A percentile compares a stretch with the other conserved stretches of the same genome.
These are phyloP conservation scores for Lathyrus aphaca DNA, from an alignment of 306 rosid species.

Conservation along the genomic window DNA sequence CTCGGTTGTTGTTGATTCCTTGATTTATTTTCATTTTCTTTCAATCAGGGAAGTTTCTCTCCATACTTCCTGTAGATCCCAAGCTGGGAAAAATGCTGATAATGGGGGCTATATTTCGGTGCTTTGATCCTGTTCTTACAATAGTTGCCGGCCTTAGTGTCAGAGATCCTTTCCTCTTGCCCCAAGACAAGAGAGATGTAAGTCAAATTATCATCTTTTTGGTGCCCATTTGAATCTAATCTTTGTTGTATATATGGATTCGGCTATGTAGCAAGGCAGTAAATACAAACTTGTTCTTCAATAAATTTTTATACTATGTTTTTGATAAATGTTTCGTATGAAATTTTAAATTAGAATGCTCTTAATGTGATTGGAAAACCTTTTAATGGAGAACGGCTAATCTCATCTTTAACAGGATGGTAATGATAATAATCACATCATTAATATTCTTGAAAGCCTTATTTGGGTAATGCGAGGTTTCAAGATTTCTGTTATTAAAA, in stretches of 20 bases:
- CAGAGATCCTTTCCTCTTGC: slow-evolving; percentile 96
- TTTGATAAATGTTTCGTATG: slow-evolving; percentile 21
- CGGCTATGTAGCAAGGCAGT: slow-evolving; percentile 26
- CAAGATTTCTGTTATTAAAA: slow-evolving; percentile 1
- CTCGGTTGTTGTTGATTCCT: slow-evolving; percentile 27
- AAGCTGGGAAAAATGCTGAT: slow-evolving; percentile 95
- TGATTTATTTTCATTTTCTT: slow-evolving; percentile 30
- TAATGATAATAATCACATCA: slow-evolving; percentile 16
- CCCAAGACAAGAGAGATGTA: slow-evolving; percentile 95
- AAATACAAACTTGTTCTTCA: slow-evolving; percentile 24
- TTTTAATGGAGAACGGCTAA: neutral
- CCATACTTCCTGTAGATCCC: slow-evolving; percentile 96
- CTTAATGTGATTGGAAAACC: slow-evolving; percentile 20
- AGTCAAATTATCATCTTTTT: slow-evolving; percentile 47
- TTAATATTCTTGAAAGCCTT: slow-evolving; percentile 13
- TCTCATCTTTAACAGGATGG: slow-evolving; percentile 24
- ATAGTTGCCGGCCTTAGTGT: slow-evolving; percentile 92
- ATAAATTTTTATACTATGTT: neutral
- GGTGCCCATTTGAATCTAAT: slow-evolving; percentile 23
- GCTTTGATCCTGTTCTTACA: slow-evolving; percentile 99
- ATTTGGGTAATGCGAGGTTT: slow-evolving; percentile 19
- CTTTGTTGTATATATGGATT: slow-evolving; percentile 26
- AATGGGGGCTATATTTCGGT: slow-evolving; percentile 91
- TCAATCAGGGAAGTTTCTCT: slow-evolving; percentile 78
- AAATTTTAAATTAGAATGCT: slow-evolving; percentile 16